Conservation (phyloP, 1,139 yeast genomes). For the Geotrichum reessii region DNA sequence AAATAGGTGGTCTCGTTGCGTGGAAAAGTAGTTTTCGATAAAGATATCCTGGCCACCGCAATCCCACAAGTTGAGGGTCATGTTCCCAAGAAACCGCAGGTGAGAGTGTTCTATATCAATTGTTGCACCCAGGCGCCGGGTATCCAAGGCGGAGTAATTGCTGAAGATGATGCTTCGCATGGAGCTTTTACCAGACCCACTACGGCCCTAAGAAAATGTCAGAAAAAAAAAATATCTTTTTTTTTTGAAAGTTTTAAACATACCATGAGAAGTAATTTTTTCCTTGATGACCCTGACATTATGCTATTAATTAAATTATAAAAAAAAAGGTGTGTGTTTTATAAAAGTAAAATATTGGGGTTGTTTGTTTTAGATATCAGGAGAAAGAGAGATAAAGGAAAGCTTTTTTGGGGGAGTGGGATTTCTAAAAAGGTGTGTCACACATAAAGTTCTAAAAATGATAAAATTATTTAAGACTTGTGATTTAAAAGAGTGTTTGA, state of each 20-base stretch:
- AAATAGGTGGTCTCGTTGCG: conserved; percentile 85
- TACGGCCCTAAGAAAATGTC: conserved; percentile 60
- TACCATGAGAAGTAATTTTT: conserved; percentile 51
- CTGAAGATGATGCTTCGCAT: conserved; percentile 95
- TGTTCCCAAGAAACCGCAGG: conserved; percentile 82
- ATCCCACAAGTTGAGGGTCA: conserved; percentile 95
- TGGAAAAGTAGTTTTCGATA: conserved; percentile 87
- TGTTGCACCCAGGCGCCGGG: conserved; percentile 92
- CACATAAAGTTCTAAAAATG: too few species aligned
- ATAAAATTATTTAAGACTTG: too few species aligned
- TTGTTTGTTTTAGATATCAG: too few species aligned
- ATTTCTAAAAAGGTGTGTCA: too few species aligned
- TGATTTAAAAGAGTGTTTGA: too few species aligned
- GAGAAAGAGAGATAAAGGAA: too few species aligned
- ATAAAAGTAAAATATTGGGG: too few species aligned
- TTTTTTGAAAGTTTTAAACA: too few species aligned
- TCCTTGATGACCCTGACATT: conserved; percentile 31
- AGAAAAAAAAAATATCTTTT: background rate
- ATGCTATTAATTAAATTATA: too few species aligned
- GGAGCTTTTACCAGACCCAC: conserved; percentile 95
- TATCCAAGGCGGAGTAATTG: conserved; percentile 94
- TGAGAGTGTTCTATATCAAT: conserved; percentile 97
- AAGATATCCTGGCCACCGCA: conserved; percentile 94
- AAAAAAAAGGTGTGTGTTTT: too few species aligned
- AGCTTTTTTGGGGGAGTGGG: too few species aligned